Evolutionary conservation across 441 rosid genomes (phyloP).

Genomic region (Viola pubescens): DNA sequence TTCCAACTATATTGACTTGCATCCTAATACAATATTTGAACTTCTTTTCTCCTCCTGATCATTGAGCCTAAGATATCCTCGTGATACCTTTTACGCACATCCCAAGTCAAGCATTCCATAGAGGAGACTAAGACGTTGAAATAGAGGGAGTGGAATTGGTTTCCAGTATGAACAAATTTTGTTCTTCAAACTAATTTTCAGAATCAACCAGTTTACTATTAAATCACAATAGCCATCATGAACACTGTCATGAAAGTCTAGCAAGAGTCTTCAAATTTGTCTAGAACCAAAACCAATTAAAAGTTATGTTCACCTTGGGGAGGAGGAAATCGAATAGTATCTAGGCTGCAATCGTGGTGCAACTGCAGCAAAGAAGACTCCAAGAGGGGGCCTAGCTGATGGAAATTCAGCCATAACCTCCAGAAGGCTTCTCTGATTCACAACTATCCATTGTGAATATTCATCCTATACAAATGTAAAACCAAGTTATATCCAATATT

Average conservation of each 20-base stretch:
- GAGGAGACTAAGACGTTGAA: too few relatives aligned
- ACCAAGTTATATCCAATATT: conserved; percentile 8
- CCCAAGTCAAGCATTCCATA: too few relatives aligned
- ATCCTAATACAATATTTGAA: neutral
- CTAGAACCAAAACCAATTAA: neutral
- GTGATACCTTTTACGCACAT: too few relatives aligned
- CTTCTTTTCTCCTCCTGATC: neutral
- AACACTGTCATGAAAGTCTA: too few relatives aligned
- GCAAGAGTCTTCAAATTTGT: neutral
- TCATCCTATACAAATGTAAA: conserved; percentile 51
- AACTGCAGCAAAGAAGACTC: conserved; percentile 92
- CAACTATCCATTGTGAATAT: conserved; percentile 85
- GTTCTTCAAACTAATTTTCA: neutral
- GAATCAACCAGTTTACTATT: too few relatives aligned
- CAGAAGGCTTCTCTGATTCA: conserved; percentile 88
- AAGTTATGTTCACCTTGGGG: conserved; percentile 58
- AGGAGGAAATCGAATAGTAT: conserved; percentile 95
- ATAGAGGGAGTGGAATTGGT: too few relatives aligned
- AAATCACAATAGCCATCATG: too few relatives aligned
- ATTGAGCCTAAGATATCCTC: too few relatives aligned
- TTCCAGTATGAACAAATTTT: neutral
- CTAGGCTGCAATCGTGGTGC: conserved; percentile 92
- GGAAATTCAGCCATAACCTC: conserved; percentile 92
- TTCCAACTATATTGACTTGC: too few relatives aligned
- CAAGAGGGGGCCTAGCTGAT: conserved; percentile 87